Percentiles rank a stretch among this genome's conserved stretches.
These are phyloP conservation scores for Leptosphaerulina australis DNA, from an alignment of 2,329 filamentous ascomycete genomes.

Conservation along the genomic window DNA sequence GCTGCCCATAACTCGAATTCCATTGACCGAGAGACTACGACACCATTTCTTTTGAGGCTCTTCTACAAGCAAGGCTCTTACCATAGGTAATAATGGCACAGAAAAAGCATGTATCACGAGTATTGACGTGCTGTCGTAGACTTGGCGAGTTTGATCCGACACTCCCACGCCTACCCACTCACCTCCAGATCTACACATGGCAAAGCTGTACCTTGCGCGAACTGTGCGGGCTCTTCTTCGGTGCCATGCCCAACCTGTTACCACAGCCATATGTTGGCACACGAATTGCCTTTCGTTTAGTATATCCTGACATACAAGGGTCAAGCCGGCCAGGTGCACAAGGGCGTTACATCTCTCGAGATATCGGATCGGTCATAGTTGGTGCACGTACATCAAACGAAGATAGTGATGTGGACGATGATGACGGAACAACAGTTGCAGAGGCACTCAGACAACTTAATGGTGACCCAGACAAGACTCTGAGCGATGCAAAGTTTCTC, in stretches of 20 bases:
- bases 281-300: constrained; percentile 82
- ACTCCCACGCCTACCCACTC: constrained; percentile 64
- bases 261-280: constrained; percentile 79
- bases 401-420: constrained; percentile 24
- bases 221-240: constrained; percentile 76
- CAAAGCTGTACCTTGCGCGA: constrained; percentile 79
- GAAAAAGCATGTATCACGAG: background rate
- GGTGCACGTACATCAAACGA: constrained; percentile 51
- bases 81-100: constrained; percentile 63
- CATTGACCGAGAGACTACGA: constrained; percentile 71
- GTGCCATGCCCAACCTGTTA: constrained; percentile 70
- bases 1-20: constrained; percentile 38
- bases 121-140: constrained; percentile 49
- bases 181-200: constrained; percentile 87
- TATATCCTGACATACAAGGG: constrained; percentile 75
- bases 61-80: constrained; percentile 79
- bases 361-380: constrained; percentile 82
- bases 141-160: constrained; percentile 69
- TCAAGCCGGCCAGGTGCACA: constrained; percentile 51
- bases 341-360: constrained; percentile 74
- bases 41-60: constrained; percentile 83
- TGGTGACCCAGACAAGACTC: constrained; percentile 71
- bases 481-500: constrained; percentile 79
- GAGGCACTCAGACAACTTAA: constrained; percentile 54
- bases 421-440: constrained; percentile 25